A percentile compares a stretch with the other conserved stretches of the same genome.
Conservation (phyloP, 345 rosid species). For the Aegle marmelos region DNA sequence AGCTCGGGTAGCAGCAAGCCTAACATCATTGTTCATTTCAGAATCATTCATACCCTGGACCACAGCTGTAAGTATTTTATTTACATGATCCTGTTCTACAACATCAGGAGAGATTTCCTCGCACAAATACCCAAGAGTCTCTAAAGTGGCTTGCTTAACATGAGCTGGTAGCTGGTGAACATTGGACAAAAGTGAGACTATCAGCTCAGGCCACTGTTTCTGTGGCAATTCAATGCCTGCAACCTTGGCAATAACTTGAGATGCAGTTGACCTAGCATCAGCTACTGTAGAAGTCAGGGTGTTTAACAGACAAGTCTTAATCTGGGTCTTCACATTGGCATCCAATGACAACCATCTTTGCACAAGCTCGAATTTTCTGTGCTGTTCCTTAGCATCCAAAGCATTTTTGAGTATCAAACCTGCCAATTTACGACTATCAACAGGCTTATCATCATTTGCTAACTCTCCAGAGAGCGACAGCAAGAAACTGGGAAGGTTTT, state of each 20-base stretch:
- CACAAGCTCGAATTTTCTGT: constrained; percentile 39
- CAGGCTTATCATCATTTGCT: constrained; percentile 40
- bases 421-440: constrained; percentile 43
- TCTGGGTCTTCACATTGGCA: constrained; percentile 24
- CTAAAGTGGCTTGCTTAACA: constrained; percentile 43
- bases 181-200: constrained; percentile 30
- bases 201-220: constrained; percentile 42
- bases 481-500: constrained; percentile 36
- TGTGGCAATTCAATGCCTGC: constrained; percentile 47
- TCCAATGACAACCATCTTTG: constrained; percentile 43
- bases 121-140: constrained; percentile 40
- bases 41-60: constrained; percentile 57
- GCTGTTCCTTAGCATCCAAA: constrained; percentile 42
- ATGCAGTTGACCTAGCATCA: constrained; percentile 37
- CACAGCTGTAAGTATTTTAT: constrained; percentile 34
- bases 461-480: constrained; percentile 35
- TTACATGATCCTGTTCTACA: constrained; percentile 41
- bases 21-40: constrained; percentile 53
- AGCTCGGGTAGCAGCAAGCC: constrained; percentile 65
- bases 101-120: constrained; percentile 47
- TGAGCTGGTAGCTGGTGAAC: constrained; percentile 35
- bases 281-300: constrained; percentile 32
- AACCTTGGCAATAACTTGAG: constrained; percentile 41
- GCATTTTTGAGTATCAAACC: constrained; percentile 37
- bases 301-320: constrained; percentile 28